These are phyloP conservation scores for Scutellaria galericulata DNA, from an alignment of 257 asterid genomes.

Conservation along the genomic window DNA sequence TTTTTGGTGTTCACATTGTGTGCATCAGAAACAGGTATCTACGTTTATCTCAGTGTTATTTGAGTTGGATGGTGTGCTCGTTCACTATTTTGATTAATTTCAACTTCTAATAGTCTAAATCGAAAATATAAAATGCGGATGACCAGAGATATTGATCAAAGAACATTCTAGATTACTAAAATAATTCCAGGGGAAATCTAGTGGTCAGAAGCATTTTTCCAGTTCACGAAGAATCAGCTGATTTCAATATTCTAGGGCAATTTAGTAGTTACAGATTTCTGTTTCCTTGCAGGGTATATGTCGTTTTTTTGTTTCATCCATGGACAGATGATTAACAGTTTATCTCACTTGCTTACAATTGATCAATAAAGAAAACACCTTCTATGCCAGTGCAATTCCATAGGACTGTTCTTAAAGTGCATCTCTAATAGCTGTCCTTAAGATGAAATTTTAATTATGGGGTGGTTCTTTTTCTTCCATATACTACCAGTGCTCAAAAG, in stretches of 20 bases:
- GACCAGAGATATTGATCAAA: slow-evolving; percentile 4
- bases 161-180: slow-evolving; percentile 1
- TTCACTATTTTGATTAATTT: not conserved
- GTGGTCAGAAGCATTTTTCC: not conserved
- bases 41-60: slow-evolving; percentile 16
- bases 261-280: not conserved
- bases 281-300: slow-evolving; percentile 1
- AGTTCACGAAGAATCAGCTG: not conserved
- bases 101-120: slow-evolving; percentile 9
- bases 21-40: slow-evolving; percentile 80
- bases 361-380: not conserved
- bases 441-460: not conserved
- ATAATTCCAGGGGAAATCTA: slow-evolving; percentile 10
- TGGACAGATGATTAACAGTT: not conserved
- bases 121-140: not conserved
- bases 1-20: slow-evolving; percentile 96
- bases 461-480: too few species aligned
- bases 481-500: not conserved
- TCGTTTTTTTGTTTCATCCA: not conserved
- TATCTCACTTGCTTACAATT: not conserved
- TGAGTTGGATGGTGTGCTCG: not conserved
- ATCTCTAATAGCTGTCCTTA: not conserved
- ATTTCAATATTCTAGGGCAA: not conserved
- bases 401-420: slow-evolving; percentile 1
- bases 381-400: not conserved